Conservation (phyloP, 108 stramenopile genomes). For the Schizochytrium sp. region DNA sequence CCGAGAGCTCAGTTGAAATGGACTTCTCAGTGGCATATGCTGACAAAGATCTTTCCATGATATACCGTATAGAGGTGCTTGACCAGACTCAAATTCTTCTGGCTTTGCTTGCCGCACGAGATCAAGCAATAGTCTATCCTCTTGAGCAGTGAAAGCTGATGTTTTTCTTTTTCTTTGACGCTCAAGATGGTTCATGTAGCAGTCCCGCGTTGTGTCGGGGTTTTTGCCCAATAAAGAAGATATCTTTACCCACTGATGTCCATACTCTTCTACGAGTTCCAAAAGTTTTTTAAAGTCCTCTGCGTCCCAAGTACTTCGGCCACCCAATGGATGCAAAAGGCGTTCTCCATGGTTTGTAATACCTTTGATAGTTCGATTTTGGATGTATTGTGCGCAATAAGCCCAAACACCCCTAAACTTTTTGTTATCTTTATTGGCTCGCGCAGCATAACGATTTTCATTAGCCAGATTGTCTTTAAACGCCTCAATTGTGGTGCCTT, state of each 20-base stretch:
- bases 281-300: neutral
- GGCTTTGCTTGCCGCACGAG: neutral
- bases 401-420: slow-evolving; percentile 46
- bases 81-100: neutral
- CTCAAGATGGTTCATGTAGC: neutral
- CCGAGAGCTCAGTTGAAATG: too few species aligned
- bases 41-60: slow-evolving; percentile 1
- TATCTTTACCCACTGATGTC: slow-evolving; percentile 38
- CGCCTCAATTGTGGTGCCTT: slow-evolving; percentile 18
- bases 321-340: slow-evolving; percentile 11
- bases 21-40: neutral
- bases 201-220: slow-evolving; percentile 34
- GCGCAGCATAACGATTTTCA: neutral
- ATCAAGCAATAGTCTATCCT: neutral
- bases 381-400: slow-evolving; percentile 23
- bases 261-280: slow-evolving; percentile 10
- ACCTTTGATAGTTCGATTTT: slow-evolving; percentile 9
- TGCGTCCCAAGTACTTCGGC: neutral
- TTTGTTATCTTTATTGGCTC: slow-evolving; percentile 1
- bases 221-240: neutral
- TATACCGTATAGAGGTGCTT: slow-evolving; percentile 1
- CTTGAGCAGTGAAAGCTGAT: too few species aligned
- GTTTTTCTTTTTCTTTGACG: neutral
- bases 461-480: neutral
- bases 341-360: slow-evolving; percentile 23